Base-by-base conservation (phyloP, 2,329 filamentous ascomycete species). In the Apiospora rasikravindrae region DNA sequence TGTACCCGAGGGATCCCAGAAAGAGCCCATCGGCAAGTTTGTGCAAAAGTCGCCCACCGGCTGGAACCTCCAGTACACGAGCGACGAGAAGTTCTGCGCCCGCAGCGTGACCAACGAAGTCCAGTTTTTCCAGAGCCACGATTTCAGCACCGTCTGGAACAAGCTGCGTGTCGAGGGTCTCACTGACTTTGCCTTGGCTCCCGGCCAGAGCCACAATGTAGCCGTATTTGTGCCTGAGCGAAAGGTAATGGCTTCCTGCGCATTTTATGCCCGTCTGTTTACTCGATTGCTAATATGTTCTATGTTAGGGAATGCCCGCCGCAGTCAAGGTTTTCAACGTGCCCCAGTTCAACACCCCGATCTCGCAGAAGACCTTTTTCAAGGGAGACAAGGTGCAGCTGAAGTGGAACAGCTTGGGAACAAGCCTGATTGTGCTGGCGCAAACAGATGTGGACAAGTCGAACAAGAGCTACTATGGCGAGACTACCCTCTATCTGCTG, bases 331-430 rank as follows among this genome's bases (percentile, higher is more conserved):
- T 98, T 73, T 99, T 93, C 86, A 94, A 96, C 77, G 93, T 98
- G 47, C 96, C 96, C 57, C 89, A 96, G 77, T 98, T 98, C 84
- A 89, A 85, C 75, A 86, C 86, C 70, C 92, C 95, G 5, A 91
- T 98, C 69, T 98, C 96, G 51, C 96, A 98, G 82, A 99, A 99
- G 91, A 98, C 93, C 1, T 99, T 99, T 82, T 99, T 95, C 90
- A 99, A 99, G 87, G 95, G 95, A 75, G 96, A 99, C 87, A 98
- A 98, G 87, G 96, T 99, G 67, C 95, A 98, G 84, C 87, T 99
- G 80, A 98, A 98, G 86, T 99, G 96, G 96, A 99, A 99, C 84
- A 90, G 92, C 76, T 88, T 94, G 74, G 96, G 96, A 70, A 98
- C 95, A 49, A 96, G 92, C 81, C 84, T 98, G 81, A 93, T 99